Evolutionary conservation across 2,329 filamentous ascomycete species (phyloP).

Genomic region (Scorias spongiosa): DNA sequence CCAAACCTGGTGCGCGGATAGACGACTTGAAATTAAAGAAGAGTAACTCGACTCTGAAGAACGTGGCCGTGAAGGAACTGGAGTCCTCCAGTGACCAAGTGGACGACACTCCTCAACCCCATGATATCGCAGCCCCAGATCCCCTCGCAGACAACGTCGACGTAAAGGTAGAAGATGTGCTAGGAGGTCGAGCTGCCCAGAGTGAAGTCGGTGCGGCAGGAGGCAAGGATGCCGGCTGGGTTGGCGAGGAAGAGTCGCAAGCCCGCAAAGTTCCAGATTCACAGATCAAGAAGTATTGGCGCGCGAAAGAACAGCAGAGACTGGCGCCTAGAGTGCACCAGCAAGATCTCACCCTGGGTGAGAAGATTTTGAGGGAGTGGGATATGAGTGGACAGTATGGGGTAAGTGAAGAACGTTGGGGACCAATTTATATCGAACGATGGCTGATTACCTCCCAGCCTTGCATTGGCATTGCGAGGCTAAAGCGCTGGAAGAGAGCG

Average conservation of each 20-base stretch:
- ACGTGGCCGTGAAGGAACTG: too few species aligned
- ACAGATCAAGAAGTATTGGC: constrained; percentile 68
- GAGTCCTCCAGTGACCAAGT: too few species aligned
- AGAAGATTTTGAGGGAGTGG: constrained; percentile 84
- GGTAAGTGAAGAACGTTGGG: constrained; percentile 39
- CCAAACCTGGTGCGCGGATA: constrained; percentile 35
- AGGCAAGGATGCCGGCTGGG: constrained; percentile 24
- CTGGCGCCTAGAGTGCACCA: constrained; percentile 64
- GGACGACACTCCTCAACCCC: too few species aligned
- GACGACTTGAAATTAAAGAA: constrained; percentile 20
- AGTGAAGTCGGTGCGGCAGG: constrained; percentile 29
- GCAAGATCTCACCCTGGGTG: constrained; percentile 50
- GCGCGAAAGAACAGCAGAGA: constrained; percentile 51
- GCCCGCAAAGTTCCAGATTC: constrained; percentile 52
- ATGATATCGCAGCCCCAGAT: constrained; percentile 19
- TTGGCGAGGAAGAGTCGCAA: constrained; percentile 31
- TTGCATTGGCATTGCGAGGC: constrained; percentile 67
- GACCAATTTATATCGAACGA: too few species aligned
- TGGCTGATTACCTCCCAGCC: constrained; percentile 40
- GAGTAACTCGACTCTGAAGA: constrained; percentile 21
- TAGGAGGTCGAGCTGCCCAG: constrained; percentile 15
- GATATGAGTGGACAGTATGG: constrained; percentile 86
- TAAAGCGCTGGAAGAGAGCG: constrained; percentile 79
- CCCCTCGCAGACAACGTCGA: constrained; percentile 21
- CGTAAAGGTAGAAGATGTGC: constrained; percentile 14